phyloP scores from a whole-genome alignment of 2,329 filamentous ascomycete species.

The Neoascochyta sp. region DNA sequence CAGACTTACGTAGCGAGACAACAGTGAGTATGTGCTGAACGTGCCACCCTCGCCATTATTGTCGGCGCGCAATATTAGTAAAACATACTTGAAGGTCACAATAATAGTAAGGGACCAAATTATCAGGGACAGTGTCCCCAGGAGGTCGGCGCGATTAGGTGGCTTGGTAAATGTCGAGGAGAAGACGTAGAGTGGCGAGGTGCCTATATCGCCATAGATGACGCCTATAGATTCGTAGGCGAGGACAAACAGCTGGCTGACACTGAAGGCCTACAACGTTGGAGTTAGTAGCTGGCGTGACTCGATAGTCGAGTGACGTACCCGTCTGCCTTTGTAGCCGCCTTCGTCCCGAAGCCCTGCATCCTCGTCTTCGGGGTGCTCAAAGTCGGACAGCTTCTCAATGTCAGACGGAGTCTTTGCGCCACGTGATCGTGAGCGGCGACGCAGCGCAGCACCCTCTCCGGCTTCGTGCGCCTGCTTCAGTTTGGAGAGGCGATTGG shows the following conservation, averaged over 20 bases:
- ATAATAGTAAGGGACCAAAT: slow-evolving; percentile 69
- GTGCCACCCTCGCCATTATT: slow-evolving; percentile 70
- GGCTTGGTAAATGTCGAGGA: slow-evolving; percentile 61
- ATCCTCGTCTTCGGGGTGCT: slow-evolving; percentile 30
- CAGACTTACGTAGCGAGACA: slow-evolving; percentile 53
- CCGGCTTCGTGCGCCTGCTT: slow-evolving; percentile 6
- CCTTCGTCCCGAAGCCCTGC: slow-evolving; percentile 29
- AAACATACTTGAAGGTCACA: slow-evolving; percentile 66
- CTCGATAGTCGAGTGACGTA: slow-evolving; percentile 6
- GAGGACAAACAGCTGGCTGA: slow-evolving; percentile 26
- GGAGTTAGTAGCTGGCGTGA: slow-evolving; percentile 4
- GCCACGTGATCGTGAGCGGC: slow-evolving; percentile 8
- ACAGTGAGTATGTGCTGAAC: slow-evolving; percentile 63
- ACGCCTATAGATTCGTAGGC: slow-evolving; percentile 64
- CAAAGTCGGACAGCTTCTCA: slow-evolving; percentile 53
- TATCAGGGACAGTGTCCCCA: slow-evolving; percentile 64
- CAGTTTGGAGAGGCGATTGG: slow-evolving; percentile 6
- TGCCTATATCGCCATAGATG: slow-evolving; percentile 68
- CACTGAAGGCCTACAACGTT: slow-evolving; percentile 22
- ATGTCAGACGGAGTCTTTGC: slow-evolving; percentile 55
- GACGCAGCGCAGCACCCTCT: slow-evolving; percentile 8
- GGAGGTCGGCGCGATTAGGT: slow-evolving; percentile 54
- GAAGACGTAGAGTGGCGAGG: slow-evolving; percentile 64
- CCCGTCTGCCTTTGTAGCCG: slow-evolving; percentile 32
- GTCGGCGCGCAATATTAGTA: slow-evolving; percentile 63